phyloP scores from a whole-genome alignment of 2,329 filamentous ascomycete genomes.

The Arthrobotrys musiformis region DNA sequence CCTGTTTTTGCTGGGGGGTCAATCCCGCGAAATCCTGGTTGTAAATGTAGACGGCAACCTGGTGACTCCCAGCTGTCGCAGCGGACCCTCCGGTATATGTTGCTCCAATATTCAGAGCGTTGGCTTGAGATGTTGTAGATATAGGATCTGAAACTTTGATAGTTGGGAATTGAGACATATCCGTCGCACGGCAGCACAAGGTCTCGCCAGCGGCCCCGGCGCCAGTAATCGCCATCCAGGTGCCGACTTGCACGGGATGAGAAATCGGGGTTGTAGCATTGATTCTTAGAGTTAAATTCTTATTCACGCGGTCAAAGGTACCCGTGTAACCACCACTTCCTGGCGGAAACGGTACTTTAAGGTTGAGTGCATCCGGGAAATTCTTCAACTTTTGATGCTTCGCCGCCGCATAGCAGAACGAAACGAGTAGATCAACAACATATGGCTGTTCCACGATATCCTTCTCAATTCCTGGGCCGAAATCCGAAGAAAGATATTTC shows the following conservation, averaged over 20 bases:
- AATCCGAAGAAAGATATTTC: constrained; percentile 88
- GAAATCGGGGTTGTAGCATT: constrained; percentile 45
- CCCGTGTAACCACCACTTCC: constrained; percentile 29
- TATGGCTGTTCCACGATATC: constrained; percentile 82
- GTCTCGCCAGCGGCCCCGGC: constrained; percentile 7
- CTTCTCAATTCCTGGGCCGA: constrained; percentile 85
- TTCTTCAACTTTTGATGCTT: constrained; percentile 64
- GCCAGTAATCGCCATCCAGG: constrained; percentile 55
- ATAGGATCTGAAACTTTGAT: constrained; percentile 52
- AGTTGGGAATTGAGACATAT: constrained; percentile 49
- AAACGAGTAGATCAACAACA: constrained; percentile 85
- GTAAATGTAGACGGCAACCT: constrained; percentile 60
- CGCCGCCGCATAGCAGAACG: constrained; percentile 78
- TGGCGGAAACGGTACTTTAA: constrained; percentile 61
- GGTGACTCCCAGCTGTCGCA: constrained; percentile 14
- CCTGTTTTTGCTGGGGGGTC: constrained; percentile 64
- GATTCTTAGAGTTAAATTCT: constrained; percentile 47
- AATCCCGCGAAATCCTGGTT: constrained; percentile 65
- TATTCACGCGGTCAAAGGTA: constrained; percentile 36
- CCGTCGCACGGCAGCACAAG: constrained; percentile 40
- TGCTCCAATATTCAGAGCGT: constrained; percentile 34
- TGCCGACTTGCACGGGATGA: constrained; percentile 45
- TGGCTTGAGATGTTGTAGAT: constrained; percentile 39
- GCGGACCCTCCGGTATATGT: constrained; percentile 27
- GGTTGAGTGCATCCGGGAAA: constrained; percentile 69